Conservation (phyloP, 805 yeast species). For the Sugiyamaella lignohabitans region DNA sequence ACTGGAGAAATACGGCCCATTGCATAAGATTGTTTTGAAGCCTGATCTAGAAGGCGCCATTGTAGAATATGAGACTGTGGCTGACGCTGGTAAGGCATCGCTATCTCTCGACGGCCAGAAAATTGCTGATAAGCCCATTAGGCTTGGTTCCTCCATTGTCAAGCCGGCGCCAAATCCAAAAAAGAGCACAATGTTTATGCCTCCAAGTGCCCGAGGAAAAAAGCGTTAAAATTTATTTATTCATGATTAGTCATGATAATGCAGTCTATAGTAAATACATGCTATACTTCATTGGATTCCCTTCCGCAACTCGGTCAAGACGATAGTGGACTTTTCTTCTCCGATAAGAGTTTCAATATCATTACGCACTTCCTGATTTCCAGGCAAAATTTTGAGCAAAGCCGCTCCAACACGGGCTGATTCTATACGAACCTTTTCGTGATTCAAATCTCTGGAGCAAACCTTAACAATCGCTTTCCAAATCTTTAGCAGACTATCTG, state of each 20-base stretch:
- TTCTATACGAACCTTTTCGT: slow-evolving; percentile 55
- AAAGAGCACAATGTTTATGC: slow-evolving; percentile 7
- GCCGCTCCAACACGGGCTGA: slow-evolving; percentile 36
- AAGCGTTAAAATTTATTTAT: not conserved
- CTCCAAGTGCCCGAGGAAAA: slow-evolving; percentile 1
- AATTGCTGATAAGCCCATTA: slow-evolving; percentile 4
- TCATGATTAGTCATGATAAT: too few relatives aligned
- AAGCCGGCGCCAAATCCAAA: not conserved
- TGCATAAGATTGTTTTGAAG: slow-evolving; percentile 4
- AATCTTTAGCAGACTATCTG: slow-evolving; percentile 3
- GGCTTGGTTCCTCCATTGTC: slow-evolving; percentile 2
- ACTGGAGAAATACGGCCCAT: slow-evolving; percentile 15
- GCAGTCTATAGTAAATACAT: not conserved
- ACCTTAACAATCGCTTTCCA: slow-evolving; percentile 11
- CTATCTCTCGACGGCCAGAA: slow-evolving; percentile 15
- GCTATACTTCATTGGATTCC: not conserved
- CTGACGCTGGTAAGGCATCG: slow-evolving; percentile 17
- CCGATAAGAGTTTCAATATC: slow-evolving; percentile 23
- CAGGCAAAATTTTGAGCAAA: slow-evolving; percentile 15
- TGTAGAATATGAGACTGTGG: slow-evolving; percentile 12
- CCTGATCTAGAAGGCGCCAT: slow-evolving; percentile 14
- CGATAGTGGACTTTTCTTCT: slow-evolving; percentile 44
- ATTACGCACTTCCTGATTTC: slow-evolving; percentile 4
- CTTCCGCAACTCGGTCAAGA: slow-evolving; percentile 25
- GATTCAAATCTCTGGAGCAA: slow-evolving; percentile 15